phyloP scores from a whole-genome alignment of 164 flowering plant genomes.

The Hamamelis virginiana region DNA sequence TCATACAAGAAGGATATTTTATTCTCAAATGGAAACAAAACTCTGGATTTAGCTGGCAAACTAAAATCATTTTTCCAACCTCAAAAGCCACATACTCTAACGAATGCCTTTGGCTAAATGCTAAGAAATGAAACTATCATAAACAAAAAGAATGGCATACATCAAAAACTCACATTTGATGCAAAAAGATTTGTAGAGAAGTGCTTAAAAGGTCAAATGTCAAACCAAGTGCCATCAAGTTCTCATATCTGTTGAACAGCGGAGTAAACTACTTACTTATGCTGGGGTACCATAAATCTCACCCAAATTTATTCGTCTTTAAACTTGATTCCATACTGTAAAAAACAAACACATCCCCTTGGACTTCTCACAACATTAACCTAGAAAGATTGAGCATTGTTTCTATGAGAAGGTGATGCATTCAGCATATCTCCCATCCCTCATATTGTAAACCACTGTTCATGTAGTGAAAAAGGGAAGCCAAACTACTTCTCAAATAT shows the following conservation, averaged over 20 bases:
- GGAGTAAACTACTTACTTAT: neutral
- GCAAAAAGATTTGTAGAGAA: neutral
- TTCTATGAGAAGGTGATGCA: too few species aligned
- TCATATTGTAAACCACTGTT: neutral
- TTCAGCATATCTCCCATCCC: neutral
- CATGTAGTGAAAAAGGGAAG: neutral
- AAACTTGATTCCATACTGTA: neutral
- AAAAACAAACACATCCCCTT: neutral
- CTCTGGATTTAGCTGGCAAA: neutral
- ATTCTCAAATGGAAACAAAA: neutral
- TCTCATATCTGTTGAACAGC: neutral
- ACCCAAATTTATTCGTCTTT: neutral
- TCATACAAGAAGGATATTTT: neutral
- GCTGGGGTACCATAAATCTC: neutral
- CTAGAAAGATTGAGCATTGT: neutral
- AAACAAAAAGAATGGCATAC: neutral
- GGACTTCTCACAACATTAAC: neutral
- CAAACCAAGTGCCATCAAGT: neutral
- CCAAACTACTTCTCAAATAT: neutral
- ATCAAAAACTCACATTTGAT: neutral
- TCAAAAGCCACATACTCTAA: neutral
- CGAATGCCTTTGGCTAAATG: neutral
- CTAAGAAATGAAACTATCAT: neutral
- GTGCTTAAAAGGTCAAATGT: neutral
- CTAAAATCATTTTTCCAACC: neutral